phyloP scores from a whole-genome alignment of 768 basidiomycete species.

The Termitomyces sp. region DNA sequence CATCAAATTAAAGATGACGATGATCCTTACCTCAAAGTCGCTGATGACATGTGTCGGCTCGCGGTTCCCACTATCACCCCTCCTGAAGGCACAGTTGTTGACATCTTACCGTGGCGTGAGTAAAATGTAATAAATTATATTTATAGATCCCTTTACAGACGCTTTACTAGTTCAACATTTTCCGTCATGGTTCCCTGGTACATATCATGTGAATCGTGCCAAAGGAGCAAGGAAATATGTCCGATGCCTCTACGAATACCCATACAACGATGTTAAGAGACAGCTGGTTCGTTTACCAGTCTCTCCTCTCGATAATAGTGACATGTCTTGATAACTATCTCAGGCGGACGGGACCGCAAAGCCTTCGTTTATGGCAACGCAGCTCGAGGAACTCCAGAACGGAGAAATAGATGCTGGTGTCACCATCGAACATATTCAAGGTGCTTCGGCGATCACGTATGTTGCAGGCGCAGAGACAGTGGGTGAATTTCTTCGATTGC shows the following conservation, averaged over 20 bases:
- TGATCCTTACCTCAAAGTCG: conserved; percentile 19
- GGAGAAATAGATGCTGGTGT: conserved; percentile 4
- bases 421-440: conserved; percentile 8
- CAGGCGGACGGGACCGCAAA: conserved; percentile 14
- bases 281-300: conserved; percentile 13
- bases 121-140: conserved; percentile 5
- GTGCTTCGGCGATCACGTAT: conserved; percentile 10
- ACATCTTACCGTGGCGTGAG: conserved; percentile 22
- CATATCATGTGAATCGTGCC: conserved; percentile 13
- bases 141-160: background rate
- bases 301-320: background rate
- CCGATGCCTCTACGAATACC: conserved; percentile 11
- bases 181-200: conserved; percentile 23
- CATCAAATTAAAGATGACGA: conserved; percentile 21
- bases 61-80: conserved; percentile 10
- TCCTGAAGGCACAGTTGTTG: conserved; percentile 16
- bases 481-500: background rate
- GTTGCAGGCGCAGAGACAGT: conserved; percentile 13
- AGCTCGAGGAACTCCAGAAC: conserved; percentile 13
- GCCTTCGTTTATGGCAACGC: conserved; percentile 15
- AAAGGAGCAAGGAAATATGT: conserved; percentile 2
- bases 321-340: background rate
- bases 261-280: conserved; percentile 9
- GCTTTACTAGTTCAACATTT: conserved; percentile 4
- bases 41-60: conserved; percentile 13